phyloP scores from a whole-genome alignment of 305 asterid species.

The Fraxinus latifolia region DNA sequence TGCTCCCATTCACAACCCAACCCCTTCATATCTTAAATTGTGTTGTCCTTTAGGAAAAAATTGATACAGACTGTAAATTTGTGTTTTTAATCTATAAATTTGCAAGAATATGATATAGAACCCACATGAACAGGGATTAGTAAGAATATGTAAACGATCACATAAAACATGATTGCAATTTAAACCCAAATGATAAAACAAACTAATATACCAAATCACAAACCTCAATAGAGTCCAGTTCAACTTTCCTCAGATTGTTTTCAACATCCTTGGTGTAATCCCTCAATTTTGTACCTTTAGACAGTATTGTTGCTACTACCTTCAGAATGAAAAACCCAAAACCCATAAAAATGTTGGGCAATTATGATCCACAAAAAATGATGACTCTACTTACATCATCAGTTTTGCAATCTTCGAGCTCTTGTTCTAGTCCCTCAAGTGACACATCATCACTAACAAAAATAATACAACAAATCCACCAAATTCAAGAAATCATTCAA shows the following conservation, averaged over 20 bases:
- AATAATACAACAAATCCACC: constrained; percentile 2
- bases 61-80: not conserved
- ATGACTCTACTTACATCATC: constrained; percentile 61
- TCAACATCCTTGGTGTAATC: constrained; percentile 92
- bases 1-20: not conserved
- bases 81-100: not conserved
- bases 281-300: constrained; percentile 81
- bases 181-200: not conserved
- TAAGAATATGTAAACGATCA: not conserved
- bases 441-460: constrained; percentile 72
- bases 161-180: constrained; percentile 9
- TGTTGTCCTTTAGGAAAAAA: not conserved
- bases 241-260: constrained; percentile 78
- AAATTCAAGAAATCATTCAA: not conserved
- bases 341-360: constrained; percentile 7
- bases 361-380: constrained; percentile 5
- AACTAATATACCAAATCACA: constrained; percentile 22
- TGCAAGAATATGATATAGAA: not conserved
- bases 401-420: constrained; percentile 80
- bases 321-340: constrained; percentile 31
- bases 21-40: not conserved
- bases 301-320: constrained; percentile 88
- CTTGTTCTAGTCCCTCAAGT: constrained; percentile 86
- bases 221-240: constrained; percentile 91
- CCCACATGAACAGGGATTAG: not conserved